phyloP scores from a whole-genome alignment of 2,329 filamentous ascomycete species.

The Trichophaea hybrida region DNA sequence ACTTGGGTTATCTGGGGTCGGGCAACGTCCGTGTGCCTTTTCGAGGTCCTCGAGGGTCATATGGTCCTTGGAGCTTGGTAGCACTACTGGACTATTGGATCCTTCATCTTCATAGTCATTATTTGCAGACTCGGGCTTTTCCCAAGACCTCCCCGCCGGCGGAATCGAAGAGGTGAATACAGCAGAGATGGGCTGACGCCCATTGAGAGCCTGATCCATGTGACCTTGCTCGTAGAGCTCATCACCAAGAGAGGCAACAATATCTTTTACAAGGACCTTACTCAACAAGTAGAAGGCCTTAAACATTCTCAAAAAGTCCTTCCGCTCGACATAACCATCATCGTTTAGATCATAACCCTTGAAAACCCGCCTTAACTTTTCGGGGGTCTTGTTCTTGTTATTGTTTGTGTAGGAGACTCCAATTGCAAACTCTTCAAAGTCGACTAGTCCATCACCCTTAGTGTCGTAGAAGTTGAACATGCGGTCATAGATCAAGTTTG shows the following conservation, averaged over 20 bases:
- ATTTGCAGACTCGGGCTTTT: constrained; percentile 2
- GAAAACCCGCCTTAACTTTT: constrained; percentile 61
- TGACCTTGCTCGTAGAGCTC: constrained; percentile 62
- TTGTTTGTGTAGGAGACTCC: constrained; percentile 53
- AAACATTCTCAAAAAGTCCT: constrained; percentile 83
- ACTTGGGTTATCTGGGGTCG: neutral
- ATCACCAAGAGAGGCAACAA: constrained; percentile 62
- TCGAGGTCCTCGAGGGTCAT: constrained; percentile 3
- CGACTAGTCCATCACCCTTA: constrained; percentile 75
- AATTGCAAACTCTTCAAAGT: constrained; percentile 79
- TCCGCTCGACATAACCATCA: constrained; percentile 71
- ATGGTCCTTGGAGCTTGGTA: constrained; percentile 18
- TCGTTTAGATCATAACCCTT: constrained; percentile 80
- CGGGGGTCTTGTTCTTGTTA: constrained; percentile 38
- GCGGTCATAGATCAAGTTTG: constrained; percentile 85
- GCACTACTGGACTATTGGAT: constrained; percentile 11
- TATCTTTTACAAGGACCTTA: constrained; percentile 76
- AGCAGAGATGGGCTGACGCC: constrained; percentile 64
- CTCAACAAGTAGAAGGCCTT: constrained; percentile 82
- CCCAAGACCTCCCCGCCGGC: neutral
- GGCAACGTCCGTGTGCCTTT: neutral
- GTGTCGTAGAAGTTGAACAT: constrained; percentile 96
- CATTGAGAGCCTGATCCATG: constrained; percentile 59
- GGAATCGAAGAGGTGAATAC: constrained; percentile 53
- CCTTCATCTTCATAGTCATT: constrained; percentile 7